These are phyloP conservation scores for Fusarium redolens DNA, from an alignment of 2,329 filamentous ascomycete species.

Conservation along the genomic window DNA sequence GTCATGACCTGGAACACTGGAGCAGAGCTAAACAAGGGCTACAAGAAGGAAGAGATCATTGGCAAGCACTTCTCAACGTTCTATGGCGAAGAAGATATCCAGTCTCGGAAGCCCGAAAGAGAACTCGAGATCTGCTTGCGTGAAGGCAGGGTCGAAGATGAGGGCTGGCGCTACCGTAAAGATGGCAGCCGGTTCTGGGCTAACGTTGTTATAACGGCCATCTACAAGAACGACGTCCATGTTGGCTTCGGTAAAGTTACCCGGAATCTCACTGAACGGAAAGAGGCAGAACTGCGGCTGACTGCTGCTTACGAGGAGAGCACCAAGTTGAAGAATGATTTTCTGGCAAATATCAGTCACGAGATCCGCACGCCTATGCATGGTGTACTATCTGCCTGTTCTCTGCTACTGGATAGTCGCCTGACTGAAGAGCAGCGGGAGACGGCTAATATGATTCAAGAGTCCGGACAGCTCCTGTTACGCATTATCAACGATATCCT, in stretches of 20 bases:
- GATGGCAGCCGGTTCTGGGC: conserved; percentile 11
- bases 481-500: conserved; percentile 14
- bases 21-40: conserved; percentile 7
- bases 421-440: conserved; percentile 5
- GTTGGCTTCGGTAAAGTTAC: conserved; percentile 12
- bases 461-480: neutral
- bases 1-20: conserved; percentile 9
- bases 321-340: neutral
- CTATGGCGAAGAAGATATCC: conserved; percentile 7
- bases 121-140: conserved; percentile 12
- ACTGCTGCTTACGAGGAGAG: conserved; percentile 15
- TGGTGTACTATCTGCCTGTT: conserved; percentile 4
- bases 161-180: conserved; percentile 12
- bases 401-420: neutral
- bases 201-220: conserved; percentile 3
- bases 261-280: conserved; percentile 4
- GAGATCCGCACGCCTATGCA: conserved; percentile 15
- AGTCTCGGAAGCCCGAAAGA: neutral
- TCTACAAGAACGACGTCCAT: conserved; percentile 5
- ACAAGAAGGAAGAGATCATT: conserved; percentile 6
- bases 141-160: conserved; percentile 3
- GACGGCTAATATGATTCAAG: conserved; percentile 9
- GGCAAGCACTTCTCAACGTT: conserved; percentile 8
- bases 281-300: neutral
- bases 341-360: conserved; percentile 9